phyloP scores from a whole-genome alignment of 306 rosid genomes.

The Castanopsis chinensis region DNA sequence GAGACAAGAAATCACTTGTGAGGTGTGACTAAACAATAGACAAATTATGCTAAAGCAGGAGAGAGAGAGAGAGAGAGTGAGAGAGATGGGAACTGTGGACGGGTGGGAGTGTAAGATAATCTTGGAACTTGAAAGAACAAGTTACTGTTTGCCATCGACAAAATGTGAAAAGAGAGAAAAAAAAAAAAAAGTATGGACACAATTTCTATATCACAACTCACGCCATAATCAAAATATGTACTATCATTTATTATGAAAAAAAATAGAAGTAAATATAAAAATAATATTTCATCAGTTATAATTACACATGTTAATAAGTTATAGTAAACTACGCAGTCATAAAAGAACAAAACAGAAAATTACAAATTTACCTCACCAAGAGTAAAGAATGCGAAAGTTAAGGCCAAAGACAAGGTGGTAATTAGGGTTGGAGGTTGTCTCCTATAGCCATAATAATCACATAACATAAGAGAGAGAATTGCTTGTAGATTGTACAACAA shows the following conservation, averaged over 20 bases:
- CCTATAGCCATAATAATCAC: conserved; percentile 28
- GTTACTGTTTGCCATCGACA: conserved; percentile 18
- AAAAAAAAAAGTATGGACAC: not conserved
- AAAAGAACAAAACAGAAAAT: not conserved
- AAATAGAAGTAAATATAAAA: too few relatives aligned
- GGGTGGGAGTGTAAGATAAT: conserved; percentile 18
- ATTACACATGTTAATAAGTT: too few relatives aligned
- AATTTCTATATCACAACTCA: too few relatives aligned
- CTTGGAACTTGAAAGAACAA: conserved; percentile 75
- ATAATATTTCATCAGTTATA: too few relatives aligned
- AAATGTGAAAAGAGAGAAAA: not conserved
- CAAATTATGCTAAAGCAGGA: conserved; percentile 22
- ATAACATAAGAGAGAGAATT: conserved; percentile 4
- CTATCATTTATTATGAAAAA: too few relatives aligned
- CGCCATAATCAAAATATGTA: rapidly evolving
- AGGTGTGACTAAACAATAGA: conserved; percentile 59
- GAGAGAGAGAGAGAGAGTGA: conserved; percentile 35
- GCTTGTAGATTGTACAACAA: conserved; percentile 5
- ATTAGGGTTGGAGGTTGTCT: conserved; percentile 42
- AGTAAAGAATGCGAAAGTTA: not conserved
- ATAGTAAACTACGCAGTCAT: not conserved
- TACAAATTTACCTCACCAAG: conserved; percentile 15
- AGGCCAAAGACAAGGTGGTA: conserved; percentile 34
- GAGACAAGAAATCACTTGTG: conserved; percentile 72
- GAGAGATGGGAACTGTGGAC: conserved; percentile 26